Evolutionary conservation across 116 monocot species (phyloP).

Genomic region (Dioscorea cayenensis): DNA sequence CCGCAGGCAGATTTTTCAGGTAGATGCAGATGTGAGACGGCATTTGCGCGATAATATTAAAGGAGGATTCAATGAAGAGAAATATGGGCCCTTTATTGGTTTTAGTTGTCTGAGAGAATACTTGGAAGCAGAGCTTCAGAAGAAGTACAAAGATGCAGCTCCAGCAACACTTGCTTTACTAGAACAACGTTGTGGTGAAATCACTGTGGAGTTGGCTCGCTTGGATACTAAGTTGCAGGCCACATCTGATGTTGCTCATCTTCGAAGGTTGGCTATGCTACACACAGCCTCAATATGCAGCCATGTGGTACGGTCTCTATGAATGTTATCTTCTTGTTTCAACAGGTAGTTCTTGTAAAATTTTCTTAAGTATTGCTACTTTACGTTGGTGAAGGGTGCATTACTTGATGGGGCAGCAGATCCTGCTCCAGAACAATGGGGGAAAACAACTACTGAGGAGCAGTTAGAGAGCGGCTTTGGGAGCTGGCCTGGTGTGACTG

Average conservation of each 20-base stretch:
- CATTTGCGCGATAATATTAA: slow-evolving; percentile 76
- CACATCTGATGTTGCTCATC: slow-evolving; percentile 82
- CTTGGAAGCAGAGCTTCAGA: slow-evolving; percentile 89
- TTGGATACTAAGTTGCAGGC: slow-evolving; percentile 78
- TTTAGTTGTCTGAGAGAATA: slow-evolving; percentile 68
- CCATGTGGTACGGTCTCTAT: slow-evolving; percentile 59
- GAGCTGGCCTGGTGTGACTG: slow-evolving; percentile 82
- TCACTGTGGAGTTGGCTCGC: slow-evolving; percentile 53
- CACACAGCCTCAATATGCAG: slow-evolving; percentile 81
- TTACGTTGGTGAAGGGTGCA: slow-evolving; percentile 41
- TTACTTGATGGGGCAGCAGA: slow-evolving; percentile 93
- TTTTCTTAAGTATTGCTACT: background rate
- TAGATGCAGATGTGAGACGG: slow-evolving; percentile 65
- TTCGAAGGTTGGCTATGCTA: slow-evolving; percentile 82
- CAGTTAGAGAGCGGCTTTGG: slow-evolving; percentile 76
- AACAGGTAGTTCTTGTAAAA: background rate
- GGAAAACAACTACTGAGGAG: slow-evolving; percentile 81
- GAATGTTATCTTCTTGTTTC: background rate
- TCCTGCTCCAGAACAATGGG: slow-evolving; percentile 95
- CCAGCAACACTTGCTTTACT: slow-evolving; percentile 91
- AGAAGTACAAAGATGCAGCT: slow-evolving; percentile 90
- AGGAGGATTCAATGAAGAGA: slow-evolving; percentile 95
- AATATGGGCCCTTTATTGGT: slow-evolving; percentile 72
- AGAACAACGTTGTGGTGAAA: slow-evolving; percentile 80
- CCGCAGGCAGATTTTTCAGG: slow-evolving; percentile 85